These are phyloP conservation scores for Mycena sanguinolenta DNA, from an alignment of 768 basidiomycete genomes.

Conservation along the genomic window DNA sequence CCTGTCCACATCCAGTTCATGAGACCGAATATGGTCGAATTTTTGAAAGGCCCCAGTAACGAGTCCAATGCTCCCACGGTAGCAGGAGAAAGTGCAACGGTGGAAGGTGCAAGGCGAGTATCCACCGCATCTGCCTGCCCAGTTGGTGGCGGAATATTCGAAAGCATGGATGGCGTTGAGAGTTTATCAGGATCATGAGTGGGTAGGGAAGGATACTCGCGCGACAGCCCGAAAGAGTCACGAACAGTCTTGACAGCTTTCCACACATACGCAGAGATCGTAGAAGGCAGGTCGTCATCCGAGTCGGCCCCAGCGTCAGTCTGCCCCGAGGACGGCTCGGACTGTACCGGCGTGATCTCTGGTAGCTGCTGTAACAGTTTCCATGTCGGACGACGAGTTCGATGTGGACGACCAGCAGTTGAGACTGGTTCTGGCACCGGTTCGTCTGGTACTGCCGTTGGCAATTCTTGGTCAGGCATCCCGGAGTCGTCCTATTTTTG, in stretches of 20 bases:
- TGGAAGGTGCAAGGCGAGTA: background rate
- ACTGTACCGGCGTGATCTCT: background rate
- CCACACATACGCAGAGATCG: constrained; percentile 1
- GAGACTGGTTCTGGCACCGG: background rate
- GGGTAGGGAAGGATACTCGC: constrained; percentile 5
- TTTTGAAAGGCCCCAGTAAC: background rate
- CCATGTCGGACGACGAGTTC: background rate
- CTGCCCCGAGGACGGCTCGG: background rate
- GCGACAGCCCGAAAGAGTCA: constrained; percentile 1
- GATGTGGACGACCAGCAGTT: background rate
- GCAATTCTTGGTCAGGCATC: too few relatives aligned
- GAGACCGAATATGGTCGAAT: background rate
- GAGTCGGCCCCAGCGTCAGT: background rate
- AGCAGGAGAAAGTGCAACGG: background rate
- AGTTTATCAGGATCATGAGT: constrained; percentile 2
- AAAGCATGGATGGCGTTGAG: background rate
- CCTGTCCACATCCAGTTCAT: too few relatives aligned
- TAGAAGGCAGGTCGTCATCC: background rate
- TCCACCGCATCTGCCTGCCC: background rate
- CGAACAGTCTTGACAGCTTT: background rate
- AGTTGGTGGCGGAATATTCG: constrained; percentile 1
- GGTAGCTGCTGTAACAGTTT: background rate
- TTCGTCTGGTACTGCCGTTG: background rate
- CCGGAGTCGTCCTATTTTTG: too few relatives aligned
- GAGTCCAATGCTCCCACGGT: background rate